These are phyloP conservation scores for Fusarium sp. DNA, from an alignment of 2,329 filamentous ascomycete species.

Conservation along the genomic window DNA sequence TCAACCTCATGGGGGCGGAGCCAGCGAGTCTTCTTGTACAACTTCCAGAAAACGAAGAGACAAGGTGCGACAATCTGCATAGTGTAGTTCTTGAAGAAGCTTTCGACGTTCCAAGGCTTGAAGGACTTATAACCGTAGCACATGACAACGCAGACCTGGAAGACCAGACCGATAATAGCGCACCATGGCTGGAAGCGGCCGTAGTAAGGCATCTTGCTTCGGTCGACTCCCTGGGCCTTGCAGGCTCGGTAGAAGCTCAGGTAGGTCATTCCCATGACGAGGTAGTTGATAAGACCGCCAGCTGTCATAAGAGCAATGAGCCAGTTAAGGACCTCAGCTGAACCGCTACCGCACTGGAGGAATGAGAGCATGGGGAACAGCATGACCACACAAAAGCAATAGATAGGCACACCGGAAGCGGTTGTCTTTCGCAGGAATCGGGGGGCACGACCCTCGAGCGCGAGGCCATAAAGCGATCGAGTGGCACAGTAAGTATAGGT, in stretches of 20 bases:
- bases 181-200: constrained; percentile 70
- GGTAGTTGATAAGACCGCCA: constrained; percentile 70
- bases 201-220: constrained; percentile 65
- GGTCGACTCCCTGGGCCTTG: constrained; percentile 63
- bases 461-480: constrained; percentile 62
- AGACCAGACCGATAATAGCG: constrained; percentile 57
- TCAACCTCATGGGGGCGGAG: constrained; percentile 66
- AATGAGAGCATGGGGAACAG: constrained; percentile 65
- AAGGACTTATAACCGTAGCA: constrained; percentile 68
- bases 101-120: constrained; percentile 59
- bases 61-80: constrained; percentile 66
- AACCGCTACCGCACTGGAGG: constrained; percentile 61
- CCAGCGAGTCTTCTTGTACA: constrained; percentile 68
- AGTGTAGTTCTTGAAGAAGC: constrained; percentile 65
- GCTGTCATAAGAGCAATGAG: constrained; percentile 67
- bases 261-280: constrained; percentile 62
- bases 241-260: constrained; percentile 63
- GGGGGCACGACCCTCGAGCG: constrained; percentile 61
- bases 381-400: constrained; percentile 65
- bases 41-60: constrained; percentile 71
- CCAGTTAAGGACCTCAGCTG: constrained; percentile 63
- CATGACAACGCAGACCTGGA: constrained; percentile 57
- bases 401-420: constrained; percentile 70
- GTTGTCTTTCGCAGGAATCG: constrained; percentile 68
- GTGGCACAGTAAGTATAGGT: constrained; percentile 64